These are phyloP conservation scores for Alternaria solani DNA, from an alignment of 2,329 filamentous ascomycete genomes.

Conservation along the genomic window DNA sequence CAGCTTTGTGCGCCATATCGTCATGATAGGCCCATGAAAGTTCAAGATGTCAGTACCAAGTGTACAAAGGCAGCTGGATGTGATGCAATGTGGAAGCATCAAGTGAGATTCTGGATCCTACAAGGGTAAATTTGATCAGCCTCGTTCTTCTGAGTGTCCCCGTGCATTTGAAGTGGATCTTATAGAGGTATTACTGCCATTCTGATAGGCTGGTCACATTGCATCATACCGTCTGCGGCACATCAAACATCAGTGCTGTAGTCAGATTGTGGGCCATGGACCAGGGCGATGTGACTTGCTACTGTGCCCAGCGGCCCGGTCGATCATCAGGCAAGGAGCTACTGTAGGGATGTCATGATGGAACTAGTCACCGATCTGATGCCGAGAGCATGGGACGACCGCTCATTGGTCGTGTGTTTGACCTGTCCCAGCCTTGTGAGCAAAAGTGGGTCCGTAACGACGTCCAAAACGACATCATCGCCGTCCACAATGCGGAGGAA, in stretches of 20 bases:
- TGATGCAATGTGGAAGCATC: conserved; percentile 8
- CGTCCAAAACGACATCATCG: conserved; percentile 5
- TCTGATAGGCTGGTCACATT: conserved; percentile 16
- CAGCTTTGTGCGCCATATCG: conserved; percentile 30
- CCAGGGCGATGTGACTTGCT: conserved; percentile 20
- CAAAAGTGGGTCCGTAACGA: conserved; percentile 9
- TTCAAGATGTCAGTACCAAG: conserved; percentile 9
- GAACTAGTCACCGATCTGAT: conserved; percentile 18
- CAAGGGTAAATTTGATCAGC: conserved; percentile 15
- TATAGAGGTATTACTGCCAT: not conserved
- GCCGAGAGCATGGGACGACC: conserved; percentile 9
- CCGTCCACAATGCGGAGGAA: not conserved
- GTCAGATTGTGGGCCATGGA: conserved; percentile 18
- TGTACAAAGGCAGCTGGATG: conserved; percentile 17
- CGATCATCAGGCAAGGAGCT: conserved; percentile 23
- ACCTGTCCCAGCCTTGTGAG: conserved; percentile 7
- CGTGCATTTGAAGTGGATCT: conserved; percentile 1
- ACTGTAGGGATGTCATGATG: conserved; percentile 9
- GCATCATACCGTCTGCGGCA: conserved; percentile 20
- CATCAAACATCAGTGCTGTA: conserved; percentile 24
- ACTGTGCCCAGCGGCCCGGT: conserved; percentile 26
- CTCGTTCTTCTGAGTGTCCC: conserved; percentile 2
- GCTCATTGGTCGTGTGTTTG: conserved; percentile 21
- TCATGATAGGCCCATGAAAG: conserved; percentile 12
- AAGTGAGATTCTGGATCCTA: conserved; percentile 21